Conservation (phyloP, 805 yeast species). For the Pichia insulana region DNA sequence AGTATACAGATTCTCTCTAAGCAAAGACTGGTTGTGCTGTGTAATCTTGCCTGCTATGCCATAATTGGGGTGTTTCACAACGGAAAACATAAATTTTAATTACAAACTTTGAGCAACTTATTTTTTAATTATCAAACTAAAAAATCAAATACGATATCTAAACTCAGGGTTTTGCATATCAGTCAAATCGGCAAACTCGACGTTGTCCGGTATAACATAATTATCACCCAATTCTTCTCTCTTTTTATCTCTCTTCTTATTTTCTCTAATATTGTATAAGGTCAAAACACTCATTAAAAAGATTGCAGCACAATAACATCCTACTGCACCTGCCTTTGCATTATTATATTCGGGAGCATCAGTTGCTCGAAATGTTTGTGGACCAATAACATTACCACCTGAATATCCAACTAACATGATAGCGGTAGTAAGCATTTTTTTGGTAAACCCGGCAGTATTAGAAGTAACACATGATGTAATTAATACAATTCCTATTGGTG, state of each 20-base stretch:
- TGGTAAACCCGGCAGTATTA: slow-evolving; percentile 41
- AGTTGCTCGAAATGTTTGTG: slow-evolving; percentile 40
- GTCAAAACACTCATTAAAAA: slow-evolving; percentile 17
- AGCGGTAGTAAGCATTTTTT: slow-evolving; percentile 37
- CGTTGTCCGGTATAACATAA: slow-evolving; percentile 15
- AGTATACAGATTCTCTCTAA: no score
- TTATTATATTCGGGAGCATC: slow-evolving; percentile 39
- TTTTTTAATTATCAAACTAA: no score
- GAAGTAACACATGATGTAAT: slow-evolving; percentile 18
- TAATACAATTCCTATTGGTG: slow-evolving; percentile 19
- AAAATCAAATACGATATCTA: slow-evolving; percentile 32
- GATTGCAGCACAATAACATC: neutral
- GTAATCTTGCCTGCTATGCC: no score
- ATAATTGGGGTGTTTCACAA: no score
- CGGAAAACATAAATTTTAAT: no score
- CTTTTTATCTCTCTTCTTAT: slow-evolving; percentile 33
- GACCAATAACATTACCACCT: slow-evolving; percentile 41
- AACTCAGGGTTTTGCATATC: slow-evolving; percentile 48
- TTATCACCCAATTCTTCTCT: slow-evolving; percentile 20
- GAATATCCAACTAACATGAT: slow-evolving; percentile 37
- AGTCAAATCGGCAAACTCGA: slow-evolving; percentile 29
- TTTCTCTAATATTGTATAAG: slow-evolving; percentile 24
- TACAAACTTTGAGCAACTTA: no score
- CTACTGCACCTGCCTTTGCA: slow-evolving; percentile 31
- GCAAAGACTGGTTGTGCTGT: no score